phyloP scores from a whole-genome alignment of 176 grass and related monocot genomes.

The Musa itinerans region DNA sequence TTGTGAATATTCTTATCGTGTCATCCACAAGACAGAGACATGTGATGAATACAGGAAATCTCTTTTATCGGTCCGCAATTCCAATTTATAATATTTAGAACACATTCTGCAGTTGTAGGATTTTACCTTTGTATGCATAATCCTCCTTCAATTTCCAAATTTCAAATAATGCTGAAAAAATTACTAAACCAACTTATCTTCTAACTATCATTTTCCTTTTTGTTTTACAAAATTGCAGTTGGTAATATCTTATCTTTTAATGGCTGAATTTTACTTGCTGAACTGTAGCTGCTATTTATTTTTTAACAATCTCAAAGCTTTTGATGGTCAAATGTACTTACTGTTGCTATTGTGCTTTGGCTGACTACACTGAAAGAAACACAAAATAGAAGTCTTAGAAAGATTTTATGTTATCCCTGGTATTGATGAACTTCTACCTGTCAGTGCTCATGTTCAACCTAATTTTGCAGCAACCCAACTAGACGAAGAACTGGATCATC shows the following conservation, averaged over 20 bases:
- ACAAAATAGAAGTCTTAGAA: too few species aligned
- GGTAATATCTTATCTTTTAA: background rate
- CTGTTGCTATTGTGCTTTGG: background rate
- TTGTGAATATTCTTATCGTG: background rate
- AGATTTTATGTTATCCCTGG: too few species aligned
- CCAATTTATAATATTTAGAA: background rate
- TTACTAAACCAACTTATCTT: too few species aligned
- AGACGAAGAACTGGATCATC: background rate
- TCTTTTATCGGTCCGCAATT: too few species aligned
- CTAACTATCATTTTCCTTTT: background rate
- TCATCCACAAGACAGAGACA: too few species aligned
- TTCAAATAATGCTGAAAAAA: too few species aligned
- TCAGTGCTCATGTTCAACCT: background rate
- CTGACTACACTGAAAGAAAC: background rate
- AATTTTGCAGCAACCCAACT: conserved; percentile 2
- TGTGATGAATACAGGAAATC: too few species aligned
- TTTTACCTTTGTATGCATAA: too few species aligned
- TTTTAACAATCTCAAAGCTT: background rate
- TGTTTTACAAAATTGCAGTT: background rate
- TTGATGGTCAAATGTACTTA: background rate
- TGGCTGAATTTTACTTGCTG: background rate
- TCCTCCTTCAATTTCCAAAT: too few species aligned
- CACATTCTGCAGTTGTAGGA: background rate
- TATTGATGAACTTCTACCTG: too few species aligned
- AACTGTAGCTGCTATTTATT: background rate